Evolutionary conservation across 2,329 filamentous ascomycete species (phyloP).

Genomic region (Endocalyx cinctus): DNA sequence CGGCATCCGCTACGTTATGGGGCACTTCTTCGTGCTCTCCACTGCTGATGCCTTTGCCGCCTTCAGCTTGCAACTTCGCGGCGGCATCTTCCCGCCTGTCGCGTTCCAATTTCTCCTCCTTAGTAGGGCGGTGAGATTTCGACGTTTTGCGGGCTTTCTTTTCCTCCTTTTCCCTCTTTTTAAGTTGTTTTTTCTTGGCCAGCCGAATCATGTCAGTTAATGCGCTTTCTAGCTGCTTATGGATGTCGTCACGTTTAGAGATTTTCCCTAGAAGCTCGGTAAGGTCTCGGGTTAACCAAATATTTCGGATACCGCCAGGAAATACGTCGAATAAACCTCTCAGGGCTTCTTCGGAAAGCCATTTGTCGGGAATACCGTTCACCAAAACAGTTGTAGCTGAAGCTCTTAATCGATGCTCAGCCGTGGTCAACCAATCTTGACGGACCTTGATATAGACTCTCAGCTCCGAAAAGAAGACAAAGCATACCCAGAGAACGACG

Average conservation of each 20-base stretch:
- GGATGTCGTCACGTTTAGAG: conserved; percentile 65
- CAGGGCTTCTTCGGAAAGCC: conserved; percentile 79
- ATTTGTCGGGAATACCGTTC: conserved; percentile 83
- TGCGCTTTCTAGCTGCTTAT: conserved; percentile 68
- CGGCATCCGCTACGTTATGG: conserved; percentile 44
- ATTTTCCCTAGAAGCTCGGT: conserved; percentile 82
- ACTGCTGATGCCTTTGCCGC: conserved; percentile 42
- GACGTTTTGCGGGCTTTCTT: conserved; percentile 57
- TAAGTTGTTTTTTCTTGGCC: conserved; percentile 75
- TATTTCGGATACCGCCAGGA: conserved; percentile 87
- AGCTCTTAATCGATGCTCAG: conserved; percentile 86
- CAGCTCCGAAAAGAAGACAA: conserved; percentile 81
- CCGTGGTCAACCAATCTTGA: conserved; percentile 90
- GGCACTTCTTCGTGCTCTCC: conserved; percentile 51
- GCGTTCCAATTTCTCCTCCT: conserved; percentile 44
- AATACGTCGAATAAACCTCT: conserved; percentile 90
- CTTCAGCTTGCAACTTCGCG: conserved; percentile 47
- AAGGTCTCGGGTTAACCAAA: conserved; percentile 93
- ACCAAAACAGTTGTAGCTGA: conserved; percentile 95
- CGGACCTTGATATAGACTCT: conserved; percentile 86
- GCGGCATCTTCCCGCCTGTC: conserved; percentile 44
- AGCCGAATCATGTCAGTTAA: conserved; percentile 79
- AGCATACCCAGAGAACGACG: conserved; percentile 79
- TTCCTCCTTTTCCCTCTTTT: conserved; percentile 58
- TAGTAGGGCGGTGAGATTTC: conserved; percentile 45